Evolutionary conservation across 148 eudicot genomes (phyloP).

Genomic region (Silene uniflora): DNA sequence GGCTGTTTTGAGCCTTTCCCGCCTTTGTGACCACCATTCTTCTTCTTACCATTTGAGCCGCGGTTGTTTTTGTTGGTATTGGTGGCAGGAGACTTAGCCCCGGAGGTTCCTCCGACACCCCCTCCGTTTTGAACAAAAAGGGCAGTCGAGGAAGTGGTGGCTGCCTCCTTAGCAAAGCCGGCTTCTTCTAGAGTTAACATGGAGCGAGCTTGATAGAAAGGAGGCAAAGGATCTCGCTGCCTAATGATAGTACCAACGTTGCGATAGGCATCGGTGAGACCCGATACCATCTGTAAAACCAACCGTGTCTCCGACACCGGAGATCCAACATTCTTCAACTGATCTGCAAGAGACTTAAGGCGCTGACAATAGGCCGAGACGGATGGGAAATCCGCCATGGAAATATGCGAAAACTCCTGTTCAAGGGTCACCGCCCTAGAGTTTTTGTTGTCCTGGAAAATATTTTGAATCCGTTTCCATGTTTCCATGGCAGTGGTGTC

Average conservation of each 20-base stretch:
- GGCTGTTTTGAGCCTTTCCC: background rate
- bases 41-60: background rate
- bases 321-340: background rate
- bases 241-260: background rate
- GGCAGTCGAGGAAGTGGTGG: background rate
- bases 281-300: background rate
- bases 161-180: background rate
- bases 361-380: slow-evolving; percentile 5
- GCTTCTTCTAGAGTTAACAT: background rate
- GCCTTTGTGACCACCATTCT: background rate
- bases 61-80: background rate
- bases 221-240: no score
- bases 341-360: background rate
- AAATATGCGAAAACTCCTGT: no score
- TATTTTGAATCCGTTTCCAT: background rate
- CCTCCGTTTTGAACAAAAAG: background rate
- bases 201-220: no score
- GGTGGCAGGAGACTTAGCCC: background rate
- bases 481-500: background rate
- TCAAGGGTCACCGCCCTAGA: background rate
- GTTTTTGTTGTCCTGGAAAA: background rate
- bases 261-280: background rate
- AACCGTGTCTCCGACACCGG: background rate
- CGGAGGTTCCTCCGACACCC: background rate
- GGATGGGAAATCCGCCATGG: background rate